These are phyloP conservation scores for Cladorrhinum sp. DNA, from an alignment of 2,329 filamentous ascomycete species.

Conservation along the genomic window DNA sequence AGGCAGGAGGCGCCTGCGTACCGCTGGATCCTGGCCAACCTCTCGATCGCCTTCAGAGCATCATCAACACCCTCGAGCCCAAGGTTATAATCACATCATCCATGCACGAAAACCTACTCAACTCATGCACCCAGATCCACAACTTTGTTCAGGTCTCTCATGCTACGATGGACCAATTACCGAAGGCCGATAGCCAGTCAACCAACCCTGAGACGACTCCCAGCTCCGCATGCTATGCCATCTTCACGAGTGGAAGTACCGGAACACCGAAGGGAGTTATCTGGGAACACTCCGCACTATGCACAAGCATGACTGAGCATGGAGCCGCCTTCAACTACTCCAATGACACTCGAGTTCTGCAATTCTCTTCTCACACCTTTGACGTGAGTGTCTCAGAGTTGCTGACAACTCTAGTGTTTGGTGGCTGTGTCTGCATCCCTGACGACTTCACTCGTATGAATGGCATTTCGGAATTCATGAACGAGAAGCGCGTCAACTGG, in stretches of 20 bases:
- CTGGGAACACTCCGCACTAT: constrained; percentile 27
- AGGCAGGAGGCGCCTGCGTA: constrained; percentile 25
- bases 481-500: constrained; percentile 23
- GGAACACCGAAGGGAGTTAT: constrained; percentile 53
- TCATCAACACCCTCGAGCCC: constrained; percentile 22
- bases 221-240: constrained; percentile 33
- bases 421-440: constrained; percentile 46
- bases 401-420: constrained; percentile 38
- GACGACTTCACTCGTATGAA: constrained; percentile 6
- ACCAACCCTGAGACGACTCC: constrained; percentile 13
- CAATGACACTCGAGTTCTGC: constrained; percentile 26
- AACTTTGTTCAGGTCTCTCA: constrained; percentile 16
- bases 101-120: constrained; percentile 5
- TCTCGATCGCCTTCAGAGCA: neutral
- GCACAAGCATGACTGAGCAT: constrained; percentile 33
- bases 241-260: constrained; percentile 55
- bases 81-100: constrained; percentile 11
- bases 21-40: constrained; percentile 8
- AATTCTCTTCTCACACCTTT: constrained; percentile 39
- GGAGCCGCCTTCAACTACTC: constrained; percentile 45
- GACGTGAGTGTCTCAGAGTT: constrained; percentile 42
- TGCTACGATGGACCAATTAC: constrained; percentile 15
- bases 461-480: constrained; percentile 13
- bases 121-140: neutral
- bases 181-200: neutral